Conservation (phyloP, 140 eudicot species). For the Erigeron philadelphicus region DNA sequence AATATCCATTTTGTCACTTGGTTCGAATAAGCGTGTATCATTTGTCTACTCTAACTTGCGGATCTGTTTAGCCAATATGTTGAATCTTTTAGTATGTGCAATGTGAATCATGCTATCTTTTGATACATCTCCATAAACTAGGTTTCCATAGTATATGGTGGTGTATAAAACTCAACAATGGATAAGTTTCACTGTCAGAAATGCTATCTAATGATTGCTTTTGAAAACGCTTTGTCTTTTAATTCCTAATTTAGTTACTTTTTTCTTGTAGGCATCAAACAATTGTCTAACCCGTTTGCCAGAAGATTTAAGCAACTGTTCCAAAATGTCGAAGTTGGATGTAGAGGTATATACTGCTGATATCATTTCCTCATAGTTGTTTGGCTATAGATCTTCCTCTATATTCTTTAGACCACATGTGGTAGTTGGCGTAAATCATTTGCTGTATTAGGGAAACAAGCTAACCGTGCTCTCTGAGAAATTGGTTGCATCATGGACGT, state of each 20-base stretch:
- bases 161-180: too few species aligned
- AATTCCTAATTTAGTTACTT: not conserved
- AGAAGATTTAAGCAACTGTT: constrained; percentile 69
- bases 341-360: constrained; percentile 56
- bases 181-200: too few species aligned
- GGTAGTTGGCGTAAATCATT: constrained; percentile 20
- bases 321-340: constrained; percentile 69
- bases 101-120: too few species aligned
- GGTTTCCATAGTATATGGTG: too few species aligned
- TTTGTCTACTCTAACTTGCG: too few species aligned
- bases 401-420: not conserved
- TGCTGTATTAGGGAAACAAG: constrained; percentile 67
- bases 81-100: too few species aligned
- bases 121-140: too few species aligned
- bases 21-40: too few species aligned
- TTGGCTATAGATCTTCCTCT: not conserved
- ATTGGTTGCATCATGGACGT: constrained; percentile 64
- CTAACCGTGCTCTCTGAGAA: constrained; percentile 50
- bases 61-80: too few species aligned
- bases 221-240: not conserved
- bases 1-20: too few species aligned
- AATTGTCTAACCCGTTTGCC: constrained; percentile 73
- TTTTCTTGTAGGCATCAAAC: constrained; percentile 63
- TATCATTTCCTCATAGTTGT: not conserved
- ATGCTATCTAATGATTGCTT: too few species aligned